phyloP scores from a whole-genome alignment of 257 asterid species.

The Gentiana dahurica region DNA sequence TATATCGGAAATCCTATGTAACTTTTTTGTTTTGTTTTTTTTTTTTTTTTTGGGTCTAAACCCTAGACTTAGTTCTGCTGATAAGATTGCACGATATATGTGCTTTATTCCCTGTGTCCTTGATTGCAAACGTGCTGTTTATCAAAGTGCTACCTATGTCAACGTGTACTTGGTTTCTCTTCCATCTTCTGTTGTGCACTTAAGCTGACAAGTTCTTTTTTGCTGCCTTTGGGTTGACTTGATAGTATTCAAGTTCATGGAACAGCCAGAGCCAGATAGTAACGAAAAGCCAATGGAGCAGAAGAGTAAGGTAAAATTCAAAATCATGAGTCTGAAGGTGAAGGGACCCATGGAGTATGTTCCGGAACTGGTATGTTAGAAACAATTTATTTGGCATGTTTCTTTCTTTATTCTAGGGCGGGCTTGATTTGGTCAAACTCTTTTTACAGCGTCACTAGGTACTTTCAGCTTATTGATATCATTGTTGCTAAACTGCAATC shows the following conservation, averaged over 20 bases:
- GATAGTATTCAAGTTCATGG: slow-evolving; percentile 91
- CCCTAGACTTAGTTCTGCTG: no score
- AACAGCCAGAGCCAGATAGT: slow-evolving; percentile 83
- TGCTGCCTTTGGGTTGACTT: slow-evolving; percentile 3
- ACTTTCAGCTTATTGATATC: no score
- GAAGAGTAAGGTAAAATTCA: slow-evolving; percentile 87
- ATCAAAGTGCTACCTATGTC: neutral
- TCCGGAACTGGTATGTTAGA: slow-evolving; percentile 76
- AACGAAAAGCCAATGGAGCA: slow-evolving; percentile 88
- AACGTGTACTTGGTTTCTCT: neutral
- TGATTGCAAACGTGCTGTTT: neutral
- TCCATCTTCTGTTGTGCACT: neutral
- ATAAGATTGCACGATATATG: neutral
- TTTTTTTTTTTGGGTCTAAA: neutral
- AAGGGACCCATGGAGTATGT: slow-evolving; percentile 77
- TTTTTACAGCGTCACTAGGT: no score
- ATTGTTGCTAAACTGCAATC: no score
- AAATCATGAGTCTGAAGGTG: slow-evolving; percentile 93
- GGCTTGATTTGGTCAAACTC: no score
- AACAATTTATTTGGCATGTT: slow-evolving; percentile 5
- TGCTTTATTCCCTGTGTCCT: no score
- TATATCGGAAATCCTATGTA: neutral
- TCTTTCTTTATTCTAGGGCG: neutral
- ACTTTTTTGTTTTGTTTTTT: neutral
- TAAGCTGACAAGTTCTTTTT: slow-evolving; percentile 5